A percentile compares a stretch with the other conserved stretches of the same genome.
These are phyloP conservation scores for Kalmanozyma brasiliensis DNA, from an alignment of 1,284 basidiomycete species.

Conservation along the genomic window DNA sequence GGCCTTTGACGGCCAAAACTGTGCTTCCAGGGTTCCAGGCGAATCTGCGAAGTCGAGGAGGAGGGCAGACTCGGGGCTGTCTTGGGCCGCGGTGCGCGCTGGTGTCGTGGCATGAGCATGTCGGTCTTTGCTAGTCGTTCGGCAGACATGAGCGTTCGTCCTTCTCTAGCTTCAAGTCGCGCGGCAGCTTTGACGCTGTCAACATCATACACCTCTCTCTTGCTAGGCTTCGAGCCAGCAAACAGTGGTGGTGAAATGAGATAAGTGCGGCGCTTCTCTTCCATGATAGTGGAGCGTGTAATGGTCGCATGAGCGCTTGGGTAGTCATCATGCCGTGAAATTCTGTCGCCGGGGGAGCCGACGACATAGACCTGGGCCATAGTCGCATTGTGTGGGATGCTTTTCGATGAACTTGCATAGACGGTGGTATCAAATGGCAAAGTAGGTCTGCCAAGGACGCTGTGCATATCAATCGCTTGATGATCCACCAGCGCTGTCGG, in stretches of 20 bases:
- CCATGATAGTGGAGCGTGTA: slow-evolving; percentile 41
- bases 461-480: slow-evolving; percentile 10
- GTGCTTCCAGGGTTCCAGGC: too few relatives aligned
- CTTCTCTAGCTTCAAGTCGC: slow-evolving; percentile 5
- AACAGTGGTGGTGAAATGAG: slow-evolving; percentile 42
- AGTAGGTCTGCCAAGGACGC: slow-evolving; percentile 7
- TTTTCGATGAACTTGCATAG: not conserved
- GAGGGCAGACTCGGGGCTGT: slow-evolving; percentile 40
- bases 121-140: slow-evolving; percentile 22
- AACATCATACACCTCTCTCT: slow-evolving; percentile 43
- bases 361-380: slow-evolving; percentile 47
- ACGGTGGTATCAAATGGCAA: slow-evolving; percentile 1
- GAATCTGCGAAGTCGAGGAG: slow-evolving; percentile 7
- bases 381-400: slow-evolving; percentile 12
- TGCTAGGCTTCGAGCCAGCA: slow-evolving; percentile 21
- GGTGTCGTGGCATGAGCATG: slow-evolving; percentile 3
- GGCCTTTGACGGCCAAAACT: too few relatives aligned
- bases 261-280: slow-evolving; percentile 28
- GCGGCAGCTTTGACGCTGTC: slow-evolving; percentile 48
- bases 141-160: slow-evolving; percentile 1
- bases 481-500: slow-evolving; percentile 40
- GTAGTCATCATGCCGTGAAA: slow-evolving; percentile 45
- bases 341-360: slow-evolving; percentile 46
- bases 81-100: slow-evolving; percentile 24
- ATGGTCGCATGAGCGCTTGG: slow-evolving; percentile 44